phyloP scores from a whole-genome alignment of 768 basidiomycete species.

The Rhizopogon salebrosus region DNA sequence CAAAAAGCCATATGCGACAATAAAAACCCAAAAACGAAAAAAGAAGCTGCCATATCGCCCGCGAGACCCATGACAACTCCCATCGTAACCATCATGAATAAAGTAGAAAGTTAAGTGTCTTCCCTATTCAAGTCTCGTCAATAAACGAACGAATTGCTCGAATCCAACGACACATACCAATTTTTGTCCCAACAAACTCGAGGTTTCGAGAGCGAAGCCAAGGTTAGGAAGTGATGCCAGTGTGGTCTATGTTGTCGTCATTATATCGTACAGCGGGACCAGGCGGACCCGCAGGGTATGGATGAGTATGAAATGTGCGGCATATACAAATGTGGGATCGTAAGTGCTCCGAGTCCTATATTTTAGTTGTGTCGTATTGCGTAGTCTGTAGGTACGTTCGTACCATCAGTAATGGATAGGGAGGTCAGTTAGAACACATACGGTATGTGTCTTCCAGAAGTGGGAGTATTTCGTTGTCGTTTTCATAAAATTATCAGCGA shows the following conservation, averaged over 20 bases:
- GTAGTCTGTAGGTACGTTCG: conserved; percentile 6
- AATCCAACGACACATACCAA: neutral
- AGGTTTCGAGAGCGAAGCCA: neutral
- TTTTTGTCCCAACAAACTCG: neutral
- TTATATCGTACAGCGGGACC: conserved; percentile 20
- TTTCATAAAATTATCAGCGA: neutral
- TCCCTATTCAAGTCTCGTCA: neutral
- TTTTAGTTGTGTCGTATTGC: neutral
- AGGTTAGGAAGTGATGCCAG: neutral
- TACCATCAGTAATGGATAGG: neutral
- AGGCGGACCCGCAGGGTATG: conserved; percentile 7
- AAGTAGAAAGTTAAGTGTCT: neutral
- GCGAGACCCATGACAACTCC: neutral
- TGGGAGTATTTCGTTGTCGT: neutral
- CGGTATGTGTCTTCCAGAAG: conserved; percentile 1
- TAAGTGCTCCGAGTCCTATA: neutral
- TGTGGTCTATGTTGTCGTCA: neutral
- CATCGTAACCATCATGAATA: neutral
- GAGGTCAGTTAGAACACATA: neutral
- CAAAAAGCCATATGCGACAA: neutral
- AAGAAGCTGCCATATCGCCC: neutral
- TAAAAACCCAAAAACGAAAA: neutral
- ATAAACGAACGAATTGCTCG: no score
- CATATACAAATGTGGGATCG: neutral
- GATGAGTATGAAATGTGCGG: neutral